phyloP scores from a whole-genome alignment of 352 stramenopile genomes.

The Pythium plurisporium region DNA sequence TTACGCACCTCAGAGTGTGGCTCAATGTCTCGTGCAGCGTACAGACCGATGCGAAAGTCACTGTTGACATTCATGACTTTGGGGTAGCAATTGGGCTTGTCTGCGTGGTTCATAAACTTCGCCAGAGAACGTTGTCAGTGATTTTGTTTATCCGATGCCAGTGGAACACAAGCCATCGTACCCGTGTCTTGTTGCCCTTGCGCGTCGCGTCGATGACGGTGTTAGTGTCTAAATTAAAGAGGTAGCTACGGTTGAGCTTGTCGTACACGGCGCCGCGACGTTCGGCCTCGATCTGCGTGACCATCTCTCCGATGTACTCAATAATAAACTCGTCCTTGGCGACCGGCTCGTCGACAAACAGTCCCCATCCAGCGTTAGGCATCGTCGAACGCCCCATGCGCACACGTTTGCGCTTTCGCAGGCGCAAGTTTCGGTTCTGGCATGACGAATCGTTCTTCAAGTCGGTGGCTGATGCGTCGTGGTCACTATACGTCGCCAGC shows the following conservation, averaged over 20 bases:
- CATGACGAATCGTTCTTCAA: conserved; percentile 33
- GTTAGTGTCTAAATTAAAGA: conserved; percentile 94
- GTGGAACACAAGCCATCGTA: conserved; percentile 20
- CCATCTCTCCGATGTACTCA: conserved; percentile 94
- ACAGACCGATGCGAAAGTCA: conserved; percentile 92
- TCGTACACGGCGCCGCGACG: conserved; percentile 85
- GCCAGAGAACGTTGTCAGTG: too few species aligned
- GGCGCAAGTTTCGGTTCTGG: conserved; percentile 59
- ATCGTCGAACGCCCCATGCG: conserved; percentile 81
- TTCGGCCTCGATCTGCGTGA: conserved; percentile 90
- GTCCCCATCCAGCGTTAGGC: conserved; percentile 82
- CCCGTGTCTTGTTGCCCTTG: conserved; percentile 94
- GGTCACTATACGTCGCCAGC: neutral
- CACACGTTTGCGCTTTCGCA: conserved; percentile 53
- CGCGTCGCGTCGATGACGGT: conserved; percentile 90
- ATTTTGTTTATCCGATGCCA: too few species aligned
- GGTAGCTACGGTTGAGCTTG: conserved; percentile 84
- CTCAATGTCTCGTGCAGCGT: conserved; percentile 86
- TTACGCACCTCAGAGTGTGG: conserved; percentile 72
- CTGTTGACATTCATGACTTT: conserved; percentile 91
- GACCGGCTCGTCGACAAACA: conserved; percentile 87
- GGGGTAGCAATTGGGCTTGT: conserved; percentile 82
- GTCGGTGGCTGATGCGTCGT: neutral
- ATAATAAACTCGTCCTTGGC: conserved; percentile 92
- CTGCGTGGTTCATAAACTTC: conserved; percentile 89